phyloP scores from a whole-genome alignment of 371 early-diverging fungal species.

The Mortierella sp. region DNA sequence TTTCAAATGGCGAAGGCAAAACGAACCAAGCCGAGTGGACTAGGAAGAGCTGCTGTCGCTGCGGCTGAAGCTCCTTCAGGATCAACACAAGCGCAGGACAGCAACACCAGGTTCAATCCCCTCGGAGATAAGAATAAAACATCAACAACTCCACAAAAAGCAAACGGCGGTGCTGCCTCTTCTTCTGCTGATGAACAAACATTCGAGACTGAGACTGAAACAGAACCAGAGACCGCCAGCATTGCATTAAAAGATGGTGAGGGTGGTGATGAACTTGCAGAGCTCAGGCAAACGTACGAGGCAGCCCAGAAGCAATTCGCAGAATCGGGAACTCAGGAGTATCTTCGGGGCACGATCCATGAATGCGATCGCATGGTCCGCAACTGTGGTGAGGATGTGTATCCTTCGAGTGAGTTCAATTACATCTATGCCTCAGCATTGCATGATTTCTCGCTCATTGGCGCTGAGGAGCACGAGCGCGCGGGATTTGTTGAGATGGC shows the following conservation, averaged over 20 bases:
- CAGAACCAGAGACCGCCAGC: no score
- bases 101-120: no score
- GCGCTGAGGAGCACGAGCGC: constrained; percentile 37
- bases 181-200: not conserved
- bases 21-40: constrained; percentile 32
- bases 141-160: no score
- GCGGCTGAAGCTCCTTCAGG: not conserved
- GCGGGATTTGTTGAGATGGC: constrained; percentile 49
- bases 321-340: constrained; percentile 48
- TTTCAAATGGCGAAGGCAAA: constrained; percentile 38
- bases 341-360: constrained; percentile 69
- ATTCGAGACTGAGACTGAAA: no score
- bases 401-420: constrained; percentile 61
- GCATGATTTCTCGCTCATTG: constrained; percentile 58
- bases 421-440: constrained; percentile 68
- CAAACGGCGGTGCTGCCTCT: not conserved
- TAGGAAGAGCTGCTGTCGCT: constrained; percentile 23
- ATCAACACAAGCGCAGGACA: not conserved
- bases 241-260: constrained; percentile 39
- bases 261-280: constrained; percentile 41
- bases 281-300: constrained; percentile 49
- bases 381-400: constrained; percentile 58
- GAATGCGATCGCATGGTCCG: constrained; percentile 73
- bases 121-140: no score
- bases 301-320: constrained; percentile 55